phyloP scores from a whole-genome alignment of 1,284 basidiomycete species.

The Inonotus obliquus region DNA sequence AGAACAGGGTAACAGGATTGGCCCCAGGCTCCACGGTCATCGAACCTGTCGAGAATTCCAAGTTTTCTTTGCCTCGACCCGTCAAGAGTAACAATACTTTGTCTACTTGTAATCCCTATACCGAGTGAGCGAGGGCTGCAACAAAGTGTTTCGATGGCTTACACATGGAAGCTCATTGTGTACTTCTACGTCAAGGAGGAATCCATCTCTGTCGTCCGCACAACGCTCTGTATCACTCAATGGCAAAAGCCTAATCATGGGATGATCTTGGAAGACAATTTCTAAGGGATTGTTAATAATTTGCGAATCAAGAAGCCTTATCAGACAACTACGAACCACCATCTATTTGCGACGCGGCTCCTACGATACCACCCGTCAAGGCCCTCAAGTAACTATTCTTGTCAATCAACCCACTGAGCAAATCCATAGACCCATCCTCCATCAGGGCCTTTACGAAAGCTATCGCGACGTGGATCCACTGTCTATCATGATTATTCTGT shows the following conservation, averaged over 20 bases:
- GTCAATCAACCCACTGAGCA: conserved; percentile 49
- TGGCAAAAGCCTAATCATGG: conserved; percentile 52
- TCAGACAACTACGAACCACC: conserved; percentile 40
- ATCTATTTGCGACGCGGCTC: conserved; percentile 47
- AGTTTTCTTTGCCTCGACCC: conserved; percentile 54
- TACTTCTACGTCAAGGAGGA: conserved; percentile 51
- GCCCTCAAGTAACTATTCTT: conserved; percentile 46
- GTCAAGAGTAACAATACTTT: conserved; percentile 46
- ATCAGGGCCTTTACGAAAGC: conserved; percentile 65
- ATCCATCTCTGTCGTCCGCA: conserved; percentile 59
- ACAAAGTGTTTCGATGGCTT: conserved; percentile 26
- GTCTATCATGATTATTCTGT: conserved; percentile 50
- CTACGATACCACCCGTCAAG: conserved; percentile 48
- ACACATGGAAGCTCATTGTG: conserved; percentile 72
- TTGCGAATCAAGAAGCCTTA: background rate
- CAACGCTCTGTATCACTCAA: conserved; percentile 38
- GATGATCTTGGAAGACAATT: conserved; percentile 60
- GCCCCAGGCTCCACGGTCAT: conserved; percentile 47
- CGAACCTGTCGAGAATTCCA: conserved; percentile 41
- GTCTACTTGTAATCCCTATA: conserved; percentile 44
- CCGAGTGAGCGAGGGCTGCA: conserved; percentile 14
- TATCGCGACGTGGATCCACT: conserved; percentile 71
- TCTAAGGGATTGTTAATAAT: conserved; percentile 38
- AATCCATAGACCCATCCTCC: conserved; percentile 46
- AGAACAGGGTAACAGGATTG: conserved; percentile 54